These are phyloP conservation scores for Tetrapisispora namnaoensis DNA, from an alignment of 805 yeast genomes.

Conservation along the genomic window DNA sequence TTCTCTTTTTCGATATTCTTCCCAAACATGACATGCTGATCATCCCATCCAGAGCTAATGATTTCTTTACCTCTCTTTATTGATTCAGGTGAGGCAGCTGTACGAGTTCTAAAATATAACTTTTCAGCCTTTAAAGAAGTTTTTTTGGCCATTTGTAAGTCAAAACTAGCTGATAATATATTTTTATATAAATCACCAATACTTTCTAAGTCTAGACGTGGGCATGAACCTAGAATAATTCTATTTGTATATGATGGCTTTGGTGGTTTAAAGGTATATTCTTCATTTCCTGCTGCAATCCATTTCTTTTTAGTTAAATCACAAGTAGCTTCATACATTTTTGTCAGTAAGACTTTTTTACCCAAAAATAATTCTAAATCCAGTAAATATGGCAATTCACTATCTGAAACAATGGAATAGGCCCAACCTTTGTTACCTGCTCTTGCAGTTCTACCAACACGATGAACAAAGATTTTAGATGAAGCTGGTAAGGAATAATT, in stretches of 20 bases:
- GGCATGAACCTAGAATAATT: conserved; percentile 74
- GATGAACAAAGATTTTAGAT: conserved; percentile 87
- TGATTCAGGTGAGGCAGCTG: conserved; percentile 80
- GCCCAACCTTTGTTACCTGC: conserved; percentile 99
- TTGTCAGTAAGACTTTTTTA: conserved; percentile 59
- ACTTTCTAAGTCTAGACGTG: conserved; percentile 60
- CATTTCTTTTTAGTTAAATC: conserved; percentile 41
- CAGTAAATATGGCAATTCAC: conserved; percentile 79
- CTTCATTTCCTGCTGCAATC: conserved; percentile 32
- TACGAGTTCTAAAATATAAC: conserved; percentile 73
- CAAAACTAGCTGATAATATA: conserved; percentile 53
- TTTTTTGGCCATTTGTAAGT: conserved; percentile 49
- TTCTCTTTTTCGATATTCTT: conserved; percentile 66
- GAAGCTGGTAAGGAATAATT: conserved; percentile 86
- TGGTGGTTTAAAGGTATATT: conserved; percentile 38
- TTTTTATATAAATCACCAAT: conserved; percentile 63
- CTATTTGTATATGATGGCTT: conserved; percentile 61
- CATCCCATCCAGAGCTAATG: conserved; percentile 75
- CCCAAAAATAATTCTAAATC: conserved; percentile 90
- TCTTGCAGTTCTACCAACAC: conserved; percentile 99
- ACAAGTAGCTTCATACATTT: conserved; percentile 56
- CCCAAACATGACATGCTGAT: conserved; percentile 71
- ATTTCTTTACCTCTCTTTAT: conserved; percentile 77
- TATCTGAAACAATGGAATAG: conserved; percentile 73
- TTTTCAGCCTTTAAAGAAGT: conserved; percentile 85